Base-by-base conservation (phyloP, 371 early-diverging fungal genomes). In the Coemansia sp. region DNA sequence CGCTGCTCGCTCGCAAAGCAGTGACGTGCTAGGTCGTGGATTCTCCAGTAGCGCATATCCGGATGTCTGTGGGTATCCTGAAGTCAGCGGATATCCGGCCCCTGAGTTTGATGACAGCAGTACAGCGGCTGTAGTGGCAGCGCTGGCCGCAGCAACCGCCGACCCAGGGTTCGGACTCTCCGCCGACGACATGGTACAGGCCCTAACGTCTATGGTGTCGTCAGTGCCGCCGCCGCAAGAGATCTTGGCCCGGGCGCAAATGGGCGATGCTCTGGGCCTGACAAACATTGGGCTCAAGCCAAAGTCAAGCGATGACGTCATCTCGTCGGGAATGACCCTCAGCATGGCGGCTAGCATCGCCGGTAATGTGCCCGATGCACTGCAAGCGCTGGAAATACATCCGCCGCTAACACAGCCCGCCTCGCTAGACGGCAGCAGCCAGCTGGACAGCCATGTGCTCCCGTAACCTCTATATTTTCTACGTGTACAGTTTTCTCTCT, bases 201-300 rank as follows among this genome's bases (percentile, higher is more conserved):
- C 65, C 45, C 58, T 66, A 14, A 59, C 74, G 1, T 50, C 57
- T 1, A 58, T 72, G n/a, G 66, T 58, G n/a, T 37, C 71, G 5
- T 47, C 59, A 0, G 58, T 57, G 37, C 62, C 29, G 37, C 59
- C 31, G 11, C 64, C 40, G 54, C 69, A 63, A 26, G 63, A 63
- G 18, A 63, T 63, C 42, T 39, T 63, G 22, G 53, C 52, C 7
- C 52, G 63, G 6, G 63, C 63, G 5, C 63, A 63, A n/a, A 56
- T 55, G 34, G 18, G 16, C 27, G 29, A 40, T 18, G 47, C 29
- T 11, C 22, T 40, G 13, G 62, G 52, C 18, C 29, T 56, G 16
- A 21, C 42, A 16, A n/a, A 16, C 5, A 21, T 42, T 13, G 29
- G 22, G 7, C 26, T 18, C 24, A 40, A 39, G 5, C 45, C 26